A percentile compares a stretch with the other conserved stretches of the same genome.
Conservation (phyloP, 176 grass and related monocot species). For the Oryza meyeriana region DNA sequence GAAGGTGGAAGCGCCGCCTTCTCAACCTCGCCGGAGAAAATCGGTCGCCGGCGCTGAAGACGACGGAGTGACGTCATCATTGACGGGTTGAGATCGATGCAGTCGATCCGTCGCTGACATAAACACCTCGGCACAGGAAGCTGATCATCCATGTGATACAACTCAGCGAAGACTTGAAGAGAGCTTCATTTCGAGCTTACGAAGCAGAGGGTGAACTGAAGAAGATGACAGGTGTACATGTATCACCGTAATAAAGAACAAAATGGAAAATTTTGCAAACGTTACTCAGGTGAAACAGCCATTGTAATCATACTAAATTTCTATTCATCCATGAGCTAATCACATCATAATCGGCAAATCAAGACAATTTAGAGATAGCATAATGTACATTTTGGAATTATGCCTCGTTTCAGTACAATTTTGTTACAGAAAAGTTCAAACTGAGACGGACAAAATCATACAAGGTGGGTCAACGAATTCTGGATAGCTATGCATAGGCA, state of each 20-base stretch:
- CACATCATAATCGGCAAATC: not conserved
- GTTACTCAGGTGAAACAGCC: not conserved
- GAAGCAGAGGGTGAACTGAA: not conserved
- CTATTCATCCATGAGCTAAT: not conserved
- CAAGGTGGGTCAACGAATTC: not conserved
- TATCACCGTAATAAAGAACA: not conserved
- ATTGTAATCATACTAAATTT: not conserved
- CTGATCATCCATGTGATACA: too few species aligned
- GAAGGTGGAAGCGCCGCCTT: too few species aligned
- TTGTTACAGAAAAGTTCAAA: not conserved
- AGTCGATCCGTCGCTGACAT: too few species aligned
- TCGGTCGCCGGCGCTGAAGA: too few species aligned
- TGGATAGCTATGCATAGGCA: slow-evolving; percentile 11
- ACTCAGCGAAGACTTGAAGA: too few species aligned
- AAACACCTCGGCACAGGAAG: too few species aligned
- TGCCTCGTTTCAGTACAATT: slow-evolving; percentile 9
- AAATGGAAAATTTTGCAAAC: not conserved
- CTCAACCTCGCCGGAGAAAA: too few species aligned
- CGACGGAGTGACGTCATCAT: too few species aligned
- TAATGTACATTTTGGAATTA: not conserved
- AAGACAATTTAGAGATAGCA: not conserved
- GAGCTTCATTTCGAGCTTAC: too few species aligned
- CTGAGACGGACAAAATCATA: not conserved
- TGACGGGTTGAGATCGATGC: too few species aligned
- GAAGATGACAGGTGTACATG: not conserved